Percentiles rank a stretch among this genome's conserved stretches.
Conservation (phyloP, 768 basidiomycete species). For the Kwoniella europaea region DNA sequence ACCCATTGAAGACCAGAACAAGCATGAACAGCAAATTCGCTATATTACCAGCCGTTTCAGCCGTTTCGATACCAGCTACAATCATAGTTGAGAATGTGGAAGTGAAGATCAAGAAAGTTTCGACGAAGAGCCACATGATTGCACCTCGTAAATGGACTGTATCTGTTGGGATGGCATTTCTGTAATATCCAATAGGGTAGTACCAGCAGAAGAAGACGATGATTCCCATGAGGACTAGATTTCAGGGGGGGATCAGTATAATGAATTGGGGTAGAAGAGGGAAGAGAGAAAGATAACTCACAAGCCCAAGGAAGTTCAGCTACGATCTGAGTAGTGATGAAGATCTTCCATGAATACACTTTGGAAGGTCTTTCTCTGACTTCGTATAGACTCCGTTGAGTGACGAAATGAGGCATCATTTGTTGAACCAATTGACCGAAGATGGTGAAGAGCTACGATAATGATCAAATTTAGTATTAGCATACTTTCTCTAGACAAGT, state of each 20-base stretch:
- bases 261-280: background rate
- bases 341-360: constrained; percentile 57
- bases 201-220: constrained; percentile 58
- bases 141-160: constrained; percentile 59
- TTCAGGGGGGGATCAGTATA: background rate
- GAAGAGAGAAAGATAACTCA: constrained; percentile 9
- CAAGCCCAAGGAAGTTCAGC: constrained; percentile 48
- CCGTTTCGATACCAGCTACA: constrained; percentile 59
- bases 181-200: constrained; percentile 60
- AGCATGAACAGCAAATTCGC: constrained; percentile 61
- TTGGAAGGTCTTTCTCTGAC: constrained; percentile 57
- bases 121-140: constrained; percentile 60
- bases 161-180: constrained; percentile 59
- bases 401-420: constrained; percentile 58
- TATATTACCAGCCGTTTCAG: constrained; percentile 61
- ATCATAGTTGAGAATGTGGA: constrained; percentile 57
- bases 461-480: too few species aligned
- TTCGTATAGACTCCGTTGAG: constrained; percentile 57
- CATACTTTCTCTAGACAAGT: too few species aligned
- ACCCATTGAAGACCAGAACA: constrained; percentile 61
- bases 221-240: constrained; percentile 45
- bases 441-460: constrained; percentile 44
- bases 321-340: constrained; percentile 58
- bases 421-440: constrained; percentile 58
- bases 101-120: constrained; percentile 60